Conservation (phyloP, 1,139 yeast genomes). For the Yamadazyma pseudoaaseri region DNA sequence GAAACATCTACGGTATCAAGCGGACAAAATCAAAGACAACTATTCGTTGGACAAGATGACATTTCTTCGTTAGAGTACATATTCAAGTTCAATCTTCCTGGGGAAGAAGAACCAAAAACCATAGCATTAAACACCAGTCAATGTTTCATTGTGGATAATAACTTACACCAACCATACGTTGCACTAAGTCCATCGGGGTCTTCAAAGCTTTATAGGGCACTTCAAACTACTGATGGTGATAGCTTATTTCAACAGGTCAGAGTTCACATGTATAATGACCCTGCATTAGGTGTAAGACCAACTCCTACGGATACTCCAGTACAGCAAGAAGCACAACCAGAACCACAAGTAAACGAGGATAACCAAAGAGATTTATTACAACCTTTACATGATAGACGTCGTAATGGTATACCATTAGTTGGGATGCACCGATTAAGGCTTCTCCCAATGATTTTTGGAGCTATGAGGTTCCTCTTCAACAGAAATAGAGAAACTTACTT, state of each 20-base stretch:
- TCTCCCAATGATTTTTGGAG: background rate
- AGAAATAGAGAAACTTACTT: background rate
- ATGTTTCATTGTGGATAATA: conserved; percentile 42
- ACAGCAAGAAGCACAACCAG: background rate
- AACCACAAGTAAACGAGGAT: background rate
- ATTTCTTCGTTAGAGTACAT: conserved; percentile 22
- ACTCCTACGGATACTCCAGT: background rate
- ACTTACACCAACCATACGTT: conserved; percentile 35
- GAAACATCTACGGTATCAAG: conserved; percentile 7
- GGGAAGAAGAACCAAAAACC: conserved; percentile 11
- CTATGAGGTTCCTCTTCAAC: background rate
- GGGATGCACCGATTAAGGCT: background rate
- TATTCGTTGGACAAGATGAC: conserved; percentile 26
- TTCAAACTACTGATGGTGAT: conserved; percentile 15
- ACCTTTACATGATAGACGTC: background rate
- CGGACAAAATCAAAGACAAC: conserved; percentile 9
- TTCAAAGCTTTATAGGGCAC: conserved; percentile 23
- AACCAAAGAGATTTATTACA: background rate
- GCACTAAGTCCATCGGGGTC: conserved; percentile 37
- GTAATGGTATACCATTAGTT: too few species aligned
- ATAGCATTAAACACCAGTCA: conserved; percentile 37
- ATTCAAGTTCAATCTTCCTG: conserved; percentile 18
- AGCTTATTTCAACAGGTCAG: conserved; percentile 23
- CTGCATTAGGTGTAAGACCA: background rate
- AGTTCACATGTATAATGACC: conserved; percentile 13